These are phyloP conservation scores for Globisporangium abappressorium DNA, from an alignment of 352 stramenopile species.

Conservation along the genomic window DNA sequence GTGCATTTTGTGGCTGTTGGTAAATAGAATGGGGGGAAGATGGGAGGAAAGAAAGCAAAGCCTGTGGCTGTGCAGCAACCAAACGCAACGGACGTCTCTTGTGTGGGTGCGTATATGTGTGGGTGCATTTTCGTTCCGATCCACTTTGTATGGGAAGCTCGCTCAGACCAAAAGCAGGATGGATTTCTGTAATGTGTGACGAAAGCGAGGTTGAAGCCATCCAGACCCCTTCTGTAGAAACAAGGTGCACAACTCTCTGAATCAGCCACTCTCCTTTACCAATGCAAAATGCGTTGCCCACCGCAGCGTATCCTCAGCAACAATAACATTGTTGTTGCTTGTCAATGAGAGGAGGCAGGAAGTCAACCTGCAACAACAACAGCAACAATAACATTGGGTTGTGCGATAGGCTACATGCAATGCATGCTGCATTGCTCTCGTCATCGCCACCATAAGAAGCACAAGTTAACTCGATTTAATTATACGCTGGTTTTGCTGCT, in stretches of 20 bases:
- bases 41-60: not conserved
- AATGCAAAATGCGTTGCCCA: not conserved
- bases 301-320: not conserved
- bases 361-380: not conserved
- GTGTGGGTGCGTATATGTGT: not conserved
- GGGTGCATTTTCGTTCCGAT: not conserved
- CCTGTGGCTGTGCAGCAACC: not conserved
- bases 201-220: not conserved
- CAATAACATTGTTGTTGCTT: slow-evolving; percentile 6
- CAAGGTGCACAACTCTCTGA: not conserved
- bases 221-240: not conserved
- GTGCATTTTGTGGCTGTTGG: not conserved
- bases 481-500: not conserved
- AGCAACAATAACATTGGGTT: slow-evolving; percentile 3
- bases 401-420: not conserved
- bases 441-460: not conserved
- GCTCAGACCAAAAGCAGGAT: too few relatives aligned
- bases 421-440: not conserved
- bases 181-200: not conserved
- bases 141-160: too few relatives aligned
- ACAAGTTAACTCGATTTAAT: not conserved
- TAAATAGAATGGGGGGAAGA: not conserved
- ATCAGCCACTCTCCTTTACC: not conserved
- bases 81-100: not conserved
- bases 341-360: not conserved